phyloP scores from a whole-genome alignment of 2,329 filamentous ascomycete species.

The Penicillium sp. region DNA sequence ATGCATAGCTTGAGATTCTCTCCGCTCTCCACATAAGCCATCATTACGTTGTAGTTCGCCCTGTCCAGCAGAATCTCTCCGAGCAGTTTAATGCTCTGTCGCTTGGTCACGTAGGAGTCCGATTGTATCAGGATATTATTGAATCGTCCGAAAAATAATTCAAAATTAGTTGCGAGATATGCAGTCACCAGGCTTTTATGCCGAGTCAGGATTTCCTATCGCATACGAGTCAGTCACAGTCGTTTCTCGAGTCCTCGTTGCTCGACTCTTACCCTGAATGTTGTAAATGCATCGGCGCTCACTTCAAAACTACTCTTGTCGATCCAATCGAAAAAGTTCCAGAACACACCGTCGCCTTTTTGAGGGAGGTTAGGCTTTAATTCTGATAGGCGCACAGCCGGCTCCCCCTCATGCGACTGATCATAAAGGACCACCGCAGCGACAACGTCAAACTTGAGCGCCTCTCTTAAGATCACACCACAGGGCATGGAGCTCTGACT shows the following conservation, averaged over 20 bases:
- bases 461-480: constrained; percentile 83
- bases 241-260: background rate
- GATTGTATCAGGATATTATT: constrained; percentile 85
- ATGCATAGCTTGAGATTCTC: constrained; percentile 98
- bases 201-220: constrained; percentile 83
- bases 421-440: constrained; percentile 91
- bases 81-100: constrained; percentile 94
- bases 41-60: constrained; percentile 98
- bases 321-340: constrained; percentile 97
- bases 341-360: constrained; percentile 82
- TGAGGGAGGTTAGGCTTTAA: constrained; percentile 75
- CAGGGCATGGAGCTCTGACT: constrained; percentile 90
- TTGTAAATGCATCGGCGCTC: constrained; percentile 94
- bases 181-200: constrained; percentile 89
- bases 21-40: constrained; percentile 87
- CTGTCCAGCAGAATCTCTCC: constrained; percentile 92
- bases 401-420: constrained; percentile 72
- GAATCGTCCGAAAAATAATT: constrained; percentile 88
- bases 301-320: constrained; percentile 96
- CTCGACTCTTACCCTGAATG: constrained; percentile 70
- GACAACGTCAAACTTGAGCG: constrained; percentile 86
- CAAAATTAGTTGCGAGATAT: constrained; percentile 86
- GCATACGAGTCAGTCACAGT: constrained; percentile 2
- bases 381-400: constrained; percentile 70
- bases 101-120: constrained; percentile 94